These are phyloP conservation scores for Solanum medicagineum DNA, from an alignment of 257 asterid species.

Conservation along the genomic window DNA sequence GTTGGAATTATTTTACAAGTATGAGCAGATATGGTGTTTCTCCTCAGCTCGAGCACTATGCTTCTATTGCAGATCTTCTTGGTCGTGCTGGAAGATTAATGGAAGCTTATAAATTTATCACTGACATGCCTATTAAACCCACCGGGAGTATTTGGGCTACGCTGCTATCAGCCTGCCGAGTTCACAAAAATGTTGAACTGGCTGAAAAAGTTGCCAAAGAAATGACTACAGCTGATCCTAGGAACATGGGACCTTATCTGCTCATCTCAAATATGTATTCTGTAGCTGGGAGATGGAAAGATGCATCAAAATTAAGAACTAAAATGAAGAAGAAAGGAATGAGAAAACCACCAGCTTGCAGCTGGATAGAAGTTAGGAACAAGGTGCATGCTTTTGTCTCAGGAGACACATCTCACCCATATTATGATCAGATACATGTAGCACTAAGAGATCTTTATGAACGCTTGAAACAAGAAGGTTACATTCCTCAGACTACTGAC, in stretches of 20 bases:
- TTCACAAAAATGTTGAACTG: constrained; percentile 65
- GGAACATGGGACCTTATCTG: constrained; percentile 34
- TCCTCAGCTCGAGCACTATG: constrained; percentile 67
- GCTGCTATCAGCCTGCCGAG: constrained; percentile 75
- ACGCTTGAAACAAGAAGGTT: constrained; percentile 39
- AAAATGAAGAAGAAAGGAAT: constrained; percentile 50
- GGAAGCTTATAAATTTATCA: constrained; percentile 61
- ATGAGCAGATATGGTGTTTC: constrained; percentile 49
- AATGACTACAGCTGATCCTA: constrained; percentile 48
- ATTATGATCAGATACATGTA: constrained; percentile 24
- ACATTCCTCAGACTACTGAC: constrained; percentile 36
- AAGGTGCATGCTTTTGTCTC: constrained; percentile 55
- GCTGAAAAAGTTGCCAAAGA: constrained; percentile 70
- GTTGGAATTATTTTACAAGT: constrained; percentile 39
- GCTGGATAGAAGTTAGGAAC: constrained; percentile 75
- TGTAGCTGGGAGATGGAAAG: constrained; percentile 68
- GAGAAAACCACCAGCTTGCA: constrained; percentile 56
- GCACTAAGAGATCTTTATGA: constrained; percentile 39
- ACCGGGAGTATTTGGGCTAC: constrained; percentile 69
- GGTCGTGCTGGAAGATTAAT: constrained; percentile 77
- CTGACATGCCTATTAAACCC: constrained; percentile 46
- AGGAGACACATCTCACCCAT: constrained; percentile 63
- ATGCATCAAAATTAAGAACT: constrained; percentile 49
- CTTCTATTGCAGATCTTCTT: constrained; percentile 70
- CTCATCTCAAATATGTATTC: constrained; percentile 64